These are phyloP conservation scores for Hypholoma fasciculare DNA, from an alignment of 768 basidiomycete species.

Conservation along the genomic window DNA sequence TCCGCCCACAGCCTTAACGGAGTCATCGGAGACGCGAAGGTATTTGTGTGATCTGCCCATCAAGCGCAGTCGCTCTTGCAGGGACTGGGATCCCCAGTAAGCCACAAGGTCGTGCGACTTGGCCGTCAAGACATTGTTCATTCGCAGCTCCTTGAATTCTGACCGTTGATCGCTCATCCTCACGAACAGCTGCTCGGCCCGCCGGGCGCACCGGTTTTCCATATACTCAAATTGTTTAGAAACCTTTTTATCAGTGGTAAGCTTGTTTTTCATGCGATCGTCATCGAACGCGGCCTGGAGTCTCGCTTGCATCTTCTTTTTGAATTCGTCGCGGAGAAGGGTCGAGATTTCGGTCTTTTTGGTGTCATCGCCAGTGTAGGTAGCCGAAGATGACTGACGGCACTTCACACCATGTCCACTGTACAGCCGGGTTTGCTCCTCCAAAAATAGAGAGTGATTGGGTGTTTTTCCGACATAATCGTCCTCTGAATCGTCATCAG, in stretches of 20 bases:
- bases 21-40: not conserved
- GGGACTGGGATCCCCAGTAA: slow-evolving; percentile 2
- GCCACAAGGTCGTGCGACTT: not conserved
- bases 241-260: not conserved
- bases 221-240: not conserved
- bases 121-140: not conserved
- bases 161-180: not conserved
- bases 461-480: not conserved
- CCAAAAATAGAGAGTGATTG: too few relatives aligned
- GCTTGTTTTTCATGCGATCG: not conserved
- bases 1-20: not conserved
- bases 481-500: too few relatives aligned
- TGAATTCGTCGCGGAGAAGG: too few relatives aligned
- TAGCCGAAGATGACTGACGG: too few relatives aligned
- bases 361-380: too few relatives aligned
- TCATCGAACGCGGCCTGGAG: too few relatives aligned
- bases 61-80: slow-evolving; percentile 5
- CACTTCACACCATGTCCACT: too few relatives aligned
- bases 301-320: too few relatives aligned
- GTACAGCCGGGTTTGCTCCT: too few relatives aligned
- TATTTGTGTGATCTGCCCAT: not conserved
- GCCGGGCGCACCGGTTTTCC: not conserved
- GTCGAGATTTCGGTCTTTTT: too few relatives aligned
- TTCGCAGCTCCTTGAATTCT: slow-evolving; percentile 4
- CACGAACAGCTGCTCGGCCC: not conserved